phyloP scores from a whole-genome alignment of 345 rosid species.

The Ceriops decandra region DNA sequence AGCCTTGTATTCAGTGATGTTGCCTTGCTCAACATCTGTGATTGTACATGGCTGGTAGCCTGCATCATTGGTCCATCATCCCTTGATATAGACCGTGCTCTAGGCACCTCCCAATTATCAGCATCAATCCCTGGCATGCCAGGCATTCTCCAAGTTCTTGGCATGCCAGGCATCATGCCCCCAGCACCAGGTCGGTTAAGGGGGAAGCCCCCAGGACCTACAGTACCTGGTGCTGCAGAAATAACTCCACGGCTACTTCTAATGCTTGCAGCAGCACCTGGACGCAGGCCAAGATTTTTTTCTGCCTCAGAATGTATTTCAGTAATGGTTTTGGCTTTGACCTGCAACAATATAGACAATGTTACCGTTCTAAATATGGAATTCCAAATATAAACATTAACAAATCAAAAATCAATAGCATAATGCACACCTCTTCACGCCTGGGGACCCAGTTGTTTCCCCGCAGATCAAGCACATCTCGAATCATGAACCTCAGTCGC shows the following conservation, averaged over 20 bases:
- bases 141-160: slow-evolving; percentile 81
- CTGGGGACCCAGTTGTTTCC: slow-evolving; percentile 76
- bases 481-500: slow-evolving; percentile 70
- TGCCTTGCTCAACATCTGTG: slow-evolving; percentile 41
- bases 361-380: not conserved
- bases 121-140: slow-evolving; percentile 69
- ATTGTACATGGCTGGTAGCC: slow-evolving; percentile 36
- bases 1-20: slow-evolving; percentile 30
- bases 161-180: slow-evolving; percentile 97
- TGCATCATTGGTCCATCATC: slow-evolving; percentile 58
- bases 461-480: slow-evolving; percentile 73
- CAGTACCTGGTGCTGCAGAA: slow-evolving; percentile 40
- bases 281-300: slow-evolving; percentile 77
- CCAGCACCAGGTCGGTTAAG: slow-evolving; percentile 73
- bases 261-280: slow-evolving; percentile 78
- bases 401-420: not conserved
- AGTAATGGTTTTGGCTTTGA: slow-evolving; percentile 77
- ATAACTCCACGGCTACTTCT: slow-evolving; percentile 48
- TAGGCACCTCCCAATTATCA: slow-evolving; percentile 72
- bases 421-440: slow-evolving; percentile 67
- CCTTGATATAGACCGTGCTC: slow-evolving; percentile 57
- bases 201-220: slow-evolving; percentile 55
- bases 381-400: not conserved
- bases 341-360: slow-evolving; percentile 33
- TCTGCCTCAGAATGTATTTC: slow-evolving; percentile 89